Evolutionary conservation across 345 rosid species (phyloP), one percentile per base, ranked within the genome.

Genomic region (Gossypium sturtianum): DNA sequence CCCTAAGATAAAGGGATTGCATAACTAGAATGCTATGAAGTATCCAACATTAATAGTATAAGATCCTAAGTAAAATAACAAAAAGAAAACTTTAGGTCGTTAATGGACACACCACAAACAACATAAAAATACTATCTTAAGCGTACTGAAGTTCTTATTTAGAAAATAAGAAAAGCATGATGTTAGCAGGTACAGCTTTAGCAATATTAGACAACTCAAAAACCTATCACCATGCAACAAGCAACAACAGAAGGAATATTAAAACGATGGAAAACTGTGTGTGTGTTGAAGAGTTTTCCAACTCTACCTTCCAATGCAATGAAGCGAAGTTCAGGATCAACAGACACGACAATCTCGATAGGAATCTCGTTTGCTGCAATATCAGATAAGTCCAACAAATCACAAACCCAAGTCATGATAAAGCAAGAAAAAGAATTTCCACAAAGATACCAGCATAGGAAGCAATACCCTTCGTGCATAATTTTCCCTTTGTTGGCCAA

Each of bases 301-400:
- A 27, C 44, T 20, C 57, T 86, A 93, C 98, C 98, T 91, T 91
- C 88, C 80, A 91, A 78, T 17, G 93, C 94, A 82, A 89, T 85
- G 62, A 70, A 78, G 65, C 96, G 89, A 75, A 93, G 87, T 68
- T 88, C 89, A 59, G 85, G 84, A 80, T 73, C 70, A 20, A 78
- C 75, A 71, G 89, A 84, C 10, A 88, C 87, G 75, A 78, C 79
- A 45, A 81, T 78, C 80, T 86, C 82, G 64, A 79, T 38, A 27
- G 78, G 80, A 81, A 63, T 67, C 79, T 82, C 84, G 77, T 76
- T 53, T 67, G 64, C 95, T 87, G 88, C 73, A 20, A 67, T 43
- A 77, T 19, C 19, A 57, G 51, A 79, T 22, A 59, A 47, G 51
- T 60, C 51, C 72, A 59, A 81, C 62, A 73, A 54, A 75, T 73